Evolutionary conservation across 2,329 filamentous ascomycete species (phyloP), one percentile per base, ranked within the genome.

Genomic region (Colletotrichum lentis): DNA sequence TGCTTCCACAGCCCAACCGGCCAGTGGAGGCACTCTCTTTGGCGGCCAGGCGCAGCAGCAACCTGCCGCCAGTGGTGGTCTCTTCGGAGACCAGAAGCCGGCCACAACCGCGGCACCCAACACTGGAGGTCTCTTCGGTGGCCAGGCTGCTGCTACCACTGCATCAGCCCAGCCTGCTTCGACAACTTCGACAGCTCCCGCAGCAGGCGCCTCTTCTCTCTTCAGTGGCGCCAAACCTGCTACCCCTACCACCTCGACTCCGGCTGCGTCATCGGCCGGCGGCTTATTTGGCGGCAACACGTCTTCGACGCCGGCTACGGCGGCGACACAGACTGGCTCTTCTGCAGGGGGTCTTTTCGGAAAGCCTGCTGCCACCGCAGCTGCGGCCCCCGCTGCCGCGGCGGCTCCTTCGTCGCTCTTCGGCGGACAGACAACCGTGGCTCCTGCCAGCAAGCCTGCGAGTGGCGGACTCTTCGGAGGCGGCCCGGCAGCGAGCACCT

Each of bases 141-240:
- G 67, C 6, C 69, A 71, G 59, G 54, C 55, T 20, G 39, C 72
- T 8, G 46, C 72, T n/a, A 56, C 70, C 7, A 18, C 69, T 10
- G 55, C 67, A 18, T 54, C 66, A 22, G 46, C 74, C 5, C 77
- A 79, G 54, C 74, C 78, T 22, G 69, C 76, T 37, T 69, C 75
- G 16, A 39, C 75, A 8, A 53, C 75, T 10, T 18, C 72, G 6
- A n/a, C 70, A 20, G 63, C 75, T 54, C 31, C 73, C 24, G 43
- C 72, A 16, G 62, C 68, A 22, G 58, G 65, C 53, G 43, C 43
- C n/a, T 44, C 69, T 60, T 74, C 76, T 11, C 71, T 84, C 22
- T 85, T 86, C 61, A 78, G 80, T 59, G 73, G 79, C 61, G 73
- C 77, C 20, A 83, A 82, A 73, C 76, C 79, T 44, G 75, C 80